Base-by-base conservation (phyloP, 257 asterid genomes). In the Hygrophila difformis region DNA sequence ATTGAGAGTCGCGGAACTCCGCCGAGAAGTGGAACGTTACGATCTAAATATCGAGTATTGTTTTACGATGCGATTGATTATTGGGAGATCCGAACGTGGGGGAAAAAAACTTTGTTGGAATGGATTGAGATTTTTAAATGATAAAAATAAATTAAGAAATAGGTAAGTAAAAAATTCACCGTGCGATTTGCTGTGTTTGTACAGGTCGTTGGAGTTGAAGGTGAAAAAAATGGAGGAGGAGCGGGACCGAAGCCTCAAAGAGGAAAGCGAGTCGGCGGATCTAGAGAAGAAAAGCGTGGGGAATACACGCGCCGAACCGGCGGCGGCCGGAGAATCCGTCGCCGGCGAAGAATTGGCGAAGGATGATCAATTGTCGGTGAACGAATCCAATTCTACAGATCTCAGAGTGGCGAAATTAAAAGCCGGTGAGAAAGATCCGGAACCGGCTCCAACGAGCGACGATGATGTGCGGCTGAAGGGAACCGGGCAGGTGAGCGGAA, bases 1-100 rank as follows among this genome's bases (percentile, higher is more conserved):
- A 66, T 56, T 82, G 59, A 69, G 94, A 14, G 84, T 82, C 7
- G 89, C 81, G 23, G 94, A 82, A 41, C 89, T 82, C 37, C 76
- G 81, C 39, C 83, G 89, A 12, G 89, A 82, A 57, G 81, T 78
- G 67, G 65, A 78, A 47, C 89, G 89, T 64, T 75, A 76, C 79
- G 94, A 82, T 78, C 83, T 82, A 64, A 78, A 78, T 68, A 82
- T 82, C 86, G 81, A 71, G 94, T 82, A 82, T 63, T 64, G 13
- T 46, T 58, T 67, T 61, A 44, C 28, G 61, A 62, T 66, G 34
- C 12, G 53, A 53, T 52, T 16, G 15, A 40, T 33, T 33, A 47
- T 46, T 44, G 47, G 19, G 68, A 57, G 74, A 70, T 70, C 73
- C 73, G 69, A 12, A 57, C 60, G 64, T 51, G n/a, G n/a, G n/a